Evolutionary conservation across 2,329 filamentous ascomycete genomes (phyloP).

Genomic region (Aspergillus viridinutans): DNA sequence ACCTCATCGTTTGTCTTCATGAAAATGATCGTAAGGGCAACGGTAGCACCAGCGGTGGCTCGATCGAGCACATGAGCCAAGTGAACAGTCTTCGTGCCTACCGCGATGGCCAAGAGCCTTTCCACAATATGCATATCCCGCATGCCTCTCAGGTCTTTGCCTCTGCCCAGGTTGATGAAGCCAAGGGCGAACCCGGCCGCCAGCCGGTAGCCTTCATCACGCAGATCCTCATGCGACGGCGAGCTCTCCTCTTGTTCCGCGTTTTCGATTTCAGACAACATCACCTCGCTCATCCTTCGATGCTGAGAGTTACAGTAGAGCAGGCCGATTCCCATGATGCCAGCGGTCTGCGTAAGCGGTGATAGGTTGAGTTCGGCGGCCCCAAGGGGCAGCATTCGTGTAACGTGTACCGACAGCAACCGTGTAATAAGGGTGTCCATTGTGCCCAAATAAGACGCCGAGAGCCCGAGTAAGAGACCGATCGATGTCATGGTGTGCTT

Average conservation of each 20-base stretch:
- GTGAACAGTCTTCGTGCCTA: slow-evolving; percentile 84
- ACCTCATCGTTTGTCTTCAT: slow-evolving; percentile 92
- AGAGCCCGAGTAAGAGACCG: slow-evolving; percentile 83
- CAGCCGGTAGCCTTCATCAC: slow-evolving; percentile 93
- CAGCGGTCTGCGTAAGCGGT: slow-evolving; percentile 88
- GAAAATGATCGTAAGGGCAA: slow-evolving; percentile 86
- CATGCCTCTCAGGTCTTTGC: slow-evolving; percentile 78
- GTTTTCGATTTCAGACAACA: slow-evolving; percentile 95
- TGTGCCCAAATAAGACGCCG: slow-evolving; percentile 89
- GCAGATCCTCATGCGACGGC: slow-evolving; percentile 67
- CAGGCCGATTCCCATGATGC: slow-evolving; percentile 93
- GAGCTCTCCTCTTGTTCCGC: slow-evolving; percentile 72
- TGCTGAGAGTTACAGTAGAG: slow-evolving; percentile 95
- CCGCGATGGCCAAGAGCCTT: slow-evolving; percentile 77
- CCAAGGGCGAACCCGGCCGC: slow-evolving; percentile 91
- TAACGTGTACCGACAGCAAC: slow-evolving; percentile 91
- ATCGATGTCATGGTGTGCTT: slow-evolving; percentile 99
- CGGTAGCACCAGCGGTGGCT: slow-evolving; percentile 85
- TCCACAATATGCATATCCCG: slow-evolving; percentile 93
- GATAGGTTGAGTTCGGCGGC: slow-evolving; percentile 93
- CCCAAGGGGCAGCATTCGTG: slow-evolving; percentile 84
- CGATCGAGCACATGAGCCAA: slow-evolving; percentile 90
- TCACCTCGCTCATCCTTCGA: slow-evolving; percentile 96
- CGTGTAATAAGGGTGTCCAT: slow-evolving; percentile 96
- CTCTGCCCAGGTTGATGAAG: slow-evolving; percentile 90